These are phyloP conservation scores for Penicillium sp. DNA, from an alignment of 2,329 filamentous ascomycete genomes.

Conservation along the genomic window DNA sequence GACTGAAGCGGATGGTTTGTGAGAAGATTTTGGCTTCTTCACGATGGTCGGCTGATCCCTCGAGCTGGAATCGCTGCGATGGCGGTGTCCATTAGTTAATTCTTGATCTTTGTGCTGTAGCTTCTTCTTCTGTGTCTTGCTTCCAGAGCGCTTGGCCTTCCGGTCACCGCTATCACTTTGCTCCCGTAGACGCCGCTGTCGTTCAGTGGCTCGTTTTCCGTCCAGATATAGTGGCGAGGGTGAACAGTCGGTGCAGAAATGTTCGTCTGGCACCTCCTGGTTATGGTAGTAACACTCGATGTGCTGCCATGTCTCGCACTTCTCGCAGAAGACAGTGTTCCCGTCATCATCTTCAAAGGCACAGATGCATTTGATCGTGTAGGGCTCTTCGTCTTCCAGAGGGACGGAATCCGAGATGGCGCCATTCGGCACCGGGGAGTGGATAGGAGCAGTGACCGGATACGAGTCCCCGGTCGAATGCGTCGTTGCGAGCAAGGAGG, in stretches of 20 bases:
- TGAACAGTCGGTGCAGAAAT: constrained; percentile 86
- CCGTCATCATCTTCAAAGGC: constrained; percentile 92
- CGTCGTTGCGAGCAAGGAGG: constrained; percentile 48
- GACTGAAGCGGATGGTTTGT: constrained; percentile 73
- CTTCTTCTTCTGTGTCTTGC: constrained; percentile 88
- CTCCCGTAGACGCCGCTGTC: constrained; percentile 61
- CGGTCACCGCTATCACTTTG: constrained; percentile 60
- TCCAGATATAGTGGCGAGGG: constrained; percentile 77
- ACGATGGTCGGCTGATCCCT: constrained; percentile 48
- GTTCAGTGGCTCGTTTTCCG: constrained; percentile 67
- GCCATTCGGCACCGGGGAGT: constrained; percentile 41
- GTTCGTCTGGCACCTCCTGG: constrained; percentile 69
- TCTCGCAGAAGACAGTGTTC: constrained; percentile 94
- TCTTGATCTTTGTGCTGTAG: constrained; percentile 59
- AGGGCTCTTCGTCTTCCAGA: constrained; percentile 50
- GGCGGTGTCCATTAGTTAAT: constrained; percentile 60
- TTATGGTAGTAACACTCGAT: constrained; percentile 91
- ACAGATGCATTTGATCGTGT: constrained; percentile 98
- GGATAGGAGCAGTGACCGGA: constrained; percentile 44
- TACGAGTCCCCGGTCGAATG: constrained; percentile 44
- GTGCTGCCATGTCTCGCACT: constrained; percentile 96
- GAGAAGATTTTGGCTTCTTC: constrained; percentile 78
- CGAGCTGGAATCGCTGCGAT: constrained; percentile 53
- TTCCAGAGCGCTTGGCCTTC: constrained; percentile 67
- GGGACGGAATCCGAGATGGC: constrained; percentile 38